phyloP scores from a whole-genome alignment of 352 stramenopile species.

The Pythium oligandrum region DNA sequence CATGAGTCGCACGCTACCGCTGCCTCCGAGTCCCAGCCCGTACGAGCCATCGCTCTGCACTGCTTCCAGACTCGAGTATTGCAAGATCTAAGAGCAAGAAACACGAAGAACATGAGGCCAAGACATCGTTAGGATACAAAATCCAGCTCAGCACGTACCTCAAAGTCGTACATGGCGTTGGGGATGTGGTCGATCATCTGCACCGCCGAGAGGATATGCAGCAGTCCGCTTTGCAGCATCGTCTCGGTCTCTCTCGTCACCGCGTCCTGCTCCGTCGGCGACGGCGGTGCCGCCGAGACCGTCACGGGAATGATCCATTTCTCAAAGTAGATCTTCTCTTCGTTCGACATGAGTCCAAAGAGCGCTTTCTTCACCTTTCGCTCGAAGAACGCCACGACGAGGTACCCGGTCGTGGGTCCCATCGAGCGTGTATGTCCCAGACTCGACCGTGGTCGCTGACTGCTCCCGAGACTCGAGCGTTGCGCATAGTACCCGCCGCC shows the following conservation, averaged over 20 bases:
- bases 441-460: conserved; percentile 5
- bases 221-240: conserved; percentile 57
- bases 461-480: conserved; percentile 12
- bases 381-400: conserved; percentile 77
- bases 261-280: conserved; percentile 39
- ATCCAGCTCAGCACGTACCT: conserved; percentile 22
- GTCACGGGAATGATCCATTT: conserved; percentile 75
- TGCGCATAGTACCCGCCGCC: conserved; percentile 14
- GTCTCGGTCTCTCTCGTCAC: conserved; percentile 54
- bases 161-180: conserved; percentile 82
- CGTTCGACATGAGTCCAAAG: conserved; percentile 81
- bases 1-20: conserved; percentile 41
- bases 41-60: conserved; percentile 40
- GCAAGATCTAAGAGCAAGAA: conserved; percentile 23
- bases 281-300: conserved; percentile 55
- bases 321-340: conserved; percentile 83
- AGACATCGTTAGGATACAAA: not conserved
- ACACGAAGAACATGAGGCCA: not conserved
- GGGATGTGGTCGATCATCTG: conserved; percentile 80
- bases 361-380: conserved; percentile 78
- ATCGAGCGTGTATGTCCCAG: no score
- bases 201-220: conserved; percentile 71
- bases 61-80: conserved; percentile 42
- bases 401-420: conserved; percentile 24
- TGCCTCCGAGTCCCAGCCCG: conserved; percentile 21